These are phyloP conservation scores for Phialemoniopsis sp. DNA, from an alignment of 2,329 filamentous ascomycete genomes.

Conservation along the genomic window DNA sequence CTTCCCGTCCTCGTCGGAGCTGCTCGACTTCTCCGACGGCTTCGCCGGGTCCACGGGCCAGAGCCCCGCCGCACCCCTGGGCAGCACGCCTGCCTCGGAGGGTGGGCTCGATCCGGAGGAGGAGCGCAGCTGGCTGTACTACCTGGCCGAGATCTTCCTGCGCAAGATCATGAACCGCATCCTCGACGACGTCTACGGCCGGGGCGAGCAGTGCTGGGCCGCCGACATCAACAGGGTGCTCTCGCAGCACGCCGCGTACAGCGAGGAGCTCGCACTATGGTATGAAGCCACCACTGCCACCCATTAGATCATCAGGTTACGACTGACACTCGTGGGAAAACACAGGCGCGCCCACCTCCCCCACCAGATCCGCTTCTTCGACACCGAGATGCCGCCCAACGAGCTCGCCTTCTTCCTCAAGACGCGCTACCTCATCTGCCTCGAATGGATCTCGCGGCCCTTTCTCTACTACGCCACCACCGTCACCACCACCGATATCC, in stretches of 20 bases:
- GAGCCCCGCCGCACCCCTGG: too few species aligned
- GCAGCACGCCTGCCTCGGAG: too few species aligned
- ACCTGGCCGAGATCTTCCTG: constrained; percentile 2
- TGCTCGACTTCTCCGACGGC: too few species aligned
- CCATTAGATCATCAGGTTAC: too few species aligned
- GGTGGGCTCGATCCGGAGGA: not conserved
- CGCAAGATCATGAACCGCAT: constrained; percentile 4
- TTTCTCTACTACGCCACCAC: constrained; percentile 3
- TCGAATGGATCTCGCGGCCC: constrained; percentile 4
- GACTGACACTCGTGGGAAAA: too few species aligned
- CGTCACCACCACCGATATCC: not conserved
- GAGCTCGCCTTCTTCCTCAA: constrained; percentile 1
- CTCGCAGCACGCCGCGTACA: constrained; percentile 23
- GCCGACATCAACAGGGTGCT: not conserved
- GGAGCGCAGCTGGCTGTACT: constrained; percentile 5
- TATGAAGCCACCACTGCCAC: too few species aligned
- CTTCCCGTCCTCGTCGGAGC: too few species aligned
- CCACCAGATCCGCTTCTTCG: constrained; percentile 1
- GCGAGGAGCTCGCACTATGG: constrained; percentile 81
- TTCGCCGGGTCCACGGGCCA: too few species aligned
- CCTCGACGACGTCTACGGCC: constrained; percentile 1
- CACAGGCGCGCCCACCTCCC: not conserved
- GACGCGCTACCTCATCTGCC: not conserved
- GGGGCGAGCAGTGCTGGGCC: constrained; percentile 1
- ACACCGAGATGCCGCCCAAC: constrained; percentile 1